Percentiles rank a stretch among this genome's conserved stretches.
phyloP scores from a whole-genome alignment of 2,329 filamentous ascomycete species.

The Epichloe amarillans region DNA sequence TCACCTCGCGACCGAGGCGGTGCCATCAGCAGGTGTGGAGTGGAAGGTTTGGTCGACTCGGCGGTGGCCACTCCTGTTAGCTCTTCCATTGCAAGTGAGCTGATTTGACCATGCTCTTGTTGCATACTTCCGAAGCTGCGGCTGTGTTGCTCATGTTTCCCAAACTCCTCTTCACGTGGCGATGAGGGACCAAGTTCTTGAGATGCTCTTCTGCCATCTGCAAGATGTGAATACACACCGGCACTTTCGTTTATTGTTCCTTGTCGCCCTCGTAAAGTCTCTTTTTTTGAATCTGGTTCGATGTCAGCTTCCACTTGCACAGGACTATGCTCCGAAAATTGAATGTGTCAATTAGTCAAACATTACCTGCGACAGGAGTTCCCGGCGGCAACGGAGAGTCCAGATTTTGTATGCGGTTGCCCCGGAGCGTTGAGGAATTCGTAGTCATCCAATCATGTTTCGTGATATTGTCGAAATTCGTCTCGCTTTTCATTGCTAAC shows the following conservation, averaged over 20 bases:
- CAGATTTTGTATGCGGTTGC: constrained; percentile 38
- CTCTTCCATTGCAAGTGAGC: neutral
- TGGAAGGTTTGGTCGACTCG: neutral
- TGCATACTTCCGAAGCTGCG: neutral
- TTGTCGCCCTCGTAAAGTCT: constrained; percentile 11
- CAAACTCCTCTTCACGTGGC: neutral
- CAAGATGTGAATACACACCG: constrained; percentile 9
- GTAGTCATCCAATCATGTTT: constrained; percentile 20
- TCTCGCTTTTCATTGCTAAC: constrained; percentile 59
- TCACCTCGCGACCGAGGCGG: constrained; percentile 27
- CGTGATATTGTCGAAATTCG: constrained; percentile 29
- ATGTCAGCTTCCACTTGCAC: constrained; percentile 7
- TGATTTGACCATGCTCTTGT: neutral
- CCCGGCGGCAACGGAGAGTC: constrained; percentile 38
- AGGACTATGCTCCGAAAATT: neutral
- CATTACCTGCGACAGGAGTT: constrained; percentile 34
- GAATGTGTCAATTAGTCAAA: neutral
- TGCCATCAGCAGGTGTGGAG: constrained; percentile 30
- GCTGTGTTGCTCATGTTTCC: neutral
- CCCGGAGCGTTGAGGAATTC: constrained; percentile 26
- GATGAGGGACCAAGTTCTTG: constrained; percentile 11
- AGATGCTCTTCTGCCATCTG: constrained; percentile 9
- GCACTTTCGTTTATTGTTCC: neutral
- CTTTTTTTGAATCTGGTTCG: constrained; percentile 17
- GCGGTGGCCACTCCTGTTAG: neutral